These are phyloP conservation scores for Cenchrus americanus DNA, from an alignment of 176 grass and related monocot species.

Conservation along the genomic window DNA sequence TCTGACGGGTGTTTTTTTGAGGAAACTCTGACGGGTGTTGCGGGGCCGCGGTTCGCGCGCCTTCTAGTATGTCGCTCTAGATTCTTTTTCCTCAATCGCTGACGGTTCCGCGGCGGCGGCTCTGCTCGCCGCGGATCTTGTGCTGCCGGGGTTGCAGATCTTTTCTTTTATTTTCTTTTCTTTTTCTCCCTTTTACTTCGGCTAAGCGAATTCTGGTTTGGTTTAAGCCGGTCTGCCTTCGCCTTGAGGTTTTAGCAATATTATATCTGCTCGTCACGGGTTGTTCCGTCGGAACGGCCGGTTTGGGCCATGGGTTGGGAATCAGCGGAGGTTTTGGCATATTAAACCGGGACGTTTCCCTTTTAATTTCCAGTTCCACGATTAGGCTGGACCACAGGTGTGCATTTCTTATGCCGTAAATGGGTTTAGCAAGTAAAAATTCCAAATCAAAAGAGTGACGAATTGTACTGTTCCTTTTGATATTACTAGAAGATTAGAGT, in stretches of 20 bases:
- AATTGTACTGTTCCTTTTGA: neutral
- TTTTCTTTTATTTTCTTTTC: neutral
- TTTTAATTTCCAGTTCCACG: neutral
- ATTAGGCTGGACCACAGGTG: neutral
- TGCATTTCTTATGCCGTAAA: neutral
- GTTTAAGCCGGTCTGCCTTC: neutral
- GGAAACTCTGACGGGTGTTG: neutral
- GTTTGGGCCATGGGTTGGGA: neutral
- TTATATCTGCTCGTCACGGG: neutral
- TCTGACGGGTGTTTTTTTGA: neutral
- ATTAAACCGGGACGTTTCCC: neutral
- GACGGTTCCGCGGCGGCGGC: neutral
- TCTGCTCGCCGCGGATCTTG: constrained; percentile 38
- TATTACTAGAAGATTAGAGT: neutral
- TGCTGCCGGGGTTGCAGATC: neutral
- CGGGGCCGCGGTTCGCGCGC: neutral
- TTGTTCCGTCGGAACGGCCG: neutral
- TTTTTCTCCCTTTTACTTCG: neutral
- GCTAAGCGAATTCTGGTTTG: neutral
- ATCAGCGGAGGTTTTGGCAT: neutral
- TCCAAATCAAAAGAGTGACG: neutral
- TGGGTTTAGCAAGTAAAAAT: neutral
- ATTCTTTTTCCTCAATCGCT: neutral
- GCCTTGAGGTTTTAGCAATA: constrained; percentile 16
- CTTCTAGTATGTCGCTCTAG: neutral